Evolutionary conservation across 139 green algal genomes (phyloP).

Genomic region (Gonium pectorale): DNA sequence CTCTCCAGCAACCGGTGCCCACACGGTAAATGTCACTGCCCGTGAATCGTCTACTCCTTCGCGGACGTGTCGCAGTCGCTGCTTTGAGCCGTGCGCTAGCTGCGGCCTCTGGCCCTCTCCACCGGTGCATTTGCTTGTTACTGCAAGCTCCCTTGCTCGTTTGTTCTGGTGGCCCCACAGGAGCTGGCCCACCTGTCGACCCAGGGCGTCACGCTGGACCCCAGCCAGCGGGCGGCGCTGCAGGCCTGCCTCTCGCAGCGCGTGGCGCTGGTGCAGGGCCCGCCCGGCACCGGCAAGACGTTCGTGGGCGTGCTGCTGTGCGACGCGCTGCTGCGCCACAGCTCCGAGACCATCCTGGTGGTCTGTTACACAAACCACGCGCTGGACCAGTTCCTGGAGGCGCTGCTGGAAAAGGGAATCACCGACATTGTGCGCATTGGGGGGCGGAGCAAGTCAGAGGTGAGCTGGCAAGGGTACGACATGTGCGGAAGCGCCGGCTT

Average conservation of each 20-base stretch:
- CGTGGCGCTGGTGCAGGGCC: constrained; percentile 56
- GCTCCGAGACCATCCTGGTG: constrained; percentile 68
- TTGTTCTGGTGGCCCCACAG: not conserved
- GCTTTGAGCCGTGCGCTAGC: no score
- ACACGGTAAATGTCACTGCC: no score
- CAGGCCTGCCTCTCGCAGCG: constrained; percentile 34
- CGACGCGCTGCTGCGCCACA: constrained; percentile 59
- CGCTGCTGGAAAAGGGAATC: constrained; percentile 72
- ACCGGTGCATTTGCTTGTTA: no score
- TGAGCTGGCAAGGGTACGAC: no score
- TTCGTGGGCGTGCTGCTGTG: constrained; percentile 65
- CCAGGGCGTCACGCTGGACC: constrained; percentile 30
- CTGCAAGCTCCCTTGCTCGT: no score
- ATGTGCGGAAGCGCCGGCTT: no score
- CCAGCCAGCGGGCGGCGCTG: constrained; percentile 52
- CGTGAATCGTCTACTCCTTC: no score
- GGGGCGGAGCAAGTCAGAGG: constrained; percentile 56
- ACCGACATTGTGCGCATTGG: constrained; percentile 71
- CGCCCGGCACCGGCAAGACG: constrained; percentile 70
- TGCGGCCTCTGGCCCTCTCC: no score
- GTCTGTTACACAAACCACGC: constrained; percentile 89
- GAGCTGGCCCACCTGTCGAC: constrained; percentile 27
- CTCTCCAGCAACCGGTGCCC: no score
- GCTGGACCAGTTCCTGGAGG: constrained; percentile 81
- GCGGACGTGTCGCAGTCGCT: no score